Percentiles rank a stretch among this genome's conserved stretches.
phyloP scores from a whole-genome alignment of 2,329 filamentous ascomycete genomes.

The Arthroderma uncinatum region DNA sequence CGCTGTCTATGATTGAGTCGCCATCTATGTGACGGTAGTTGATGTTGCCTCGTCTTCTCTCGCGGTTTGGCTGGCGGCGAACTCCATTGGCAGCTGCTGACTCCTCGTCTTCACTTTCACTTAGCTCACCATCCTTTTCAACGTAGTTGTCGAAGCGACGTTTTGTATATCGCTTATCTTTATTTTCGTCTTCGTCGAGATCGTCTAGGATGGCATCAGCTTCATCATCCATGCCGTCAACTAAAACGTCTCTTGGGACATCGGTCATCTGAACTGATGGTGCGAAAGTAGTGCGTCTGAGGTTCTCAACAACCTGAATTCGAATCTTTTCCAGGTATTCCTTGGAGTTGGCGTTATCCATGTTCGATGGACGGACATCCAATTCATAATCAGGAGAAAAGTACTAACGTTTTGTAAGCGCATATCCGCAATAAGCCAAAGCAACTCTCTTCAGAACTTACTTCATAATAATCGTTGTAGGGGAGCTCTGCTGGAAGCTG shows the following conservation, averaged over 20 bases:
- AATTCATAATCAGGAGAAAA: slow-evolving; percentile 60
- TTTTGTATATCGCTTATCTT: slow-evolving; percentile 71
- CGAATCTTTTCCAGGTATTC: slow-evolving; percentile 61
- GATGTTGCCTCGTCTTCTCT: slow-evolving; percentile 48
- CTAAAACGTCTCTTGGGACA: slow-evolving; percentile 45
- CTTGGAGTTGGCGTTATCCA: slow-evolving; percentile 59
- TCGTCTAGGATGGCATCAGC: slow-evolving; percentile 55
- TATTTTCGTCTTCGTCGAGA: slow-evolving; percentile 73
- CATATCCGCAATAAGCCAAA: slow-evolving; percentile 1
- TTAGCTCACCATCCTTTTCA: slow-evolving; percentile 66
- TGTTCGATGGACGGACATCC: slow-evolving; percentile 58
- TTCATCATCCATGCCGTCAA: slow-evolving; percentile 51
- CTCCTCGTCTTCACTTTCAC: slow-evolving; percentile 84
- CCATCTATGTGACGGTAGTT: slow-evolving; percentile 49
- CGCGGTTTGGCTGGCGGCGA: slow-evolving; percentile 41
- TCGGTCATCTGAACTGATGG: slow-evolving; percentile 56
- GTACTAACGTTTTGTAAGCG: slow-evolving; percentile 36
- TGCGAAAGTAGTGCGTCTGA: slow-evolving; percentile 50
- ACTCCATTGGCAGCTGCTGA: slow-evolving; percentile 59
- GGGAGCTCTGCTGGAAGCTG: slow-evolving; percentile 73
- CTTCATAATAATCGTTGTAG: slow-evolving; percentile 90
- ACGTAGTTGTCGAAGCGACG: slow-evolving; percentile 71
- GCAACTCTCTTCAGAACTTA: slow-evolving; percentile 22
- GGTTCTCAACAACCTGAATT: slow-evolving; percentile 53
- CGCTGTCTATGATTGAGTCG: slow-evolving; percentile 45